Base-by-base conservation (phyloP, 305 asterid species). In the Fraxinus xanthoxyloides region DNA sequence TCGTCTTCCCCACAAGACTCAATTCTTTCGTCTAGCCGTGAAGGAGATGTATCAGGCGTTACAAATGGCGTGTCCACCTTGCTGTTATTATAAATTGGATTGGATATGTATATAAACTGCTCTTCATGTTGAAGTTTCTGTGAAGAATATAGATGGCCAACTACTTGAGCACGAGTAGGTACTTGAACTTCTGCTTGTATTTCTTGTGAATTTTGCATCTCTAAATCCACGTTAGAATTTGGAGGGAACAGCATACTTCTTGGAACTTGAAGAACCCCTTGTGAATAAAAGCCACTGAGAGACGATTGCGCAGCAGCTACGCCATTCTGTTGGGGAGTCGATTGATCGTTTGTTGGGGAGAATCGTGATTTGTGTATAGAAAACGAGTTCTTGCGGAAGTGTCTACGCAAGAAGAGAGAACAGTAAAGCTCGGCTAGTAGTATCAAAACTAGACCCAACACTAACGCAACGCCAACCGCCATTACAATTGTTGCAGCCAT, bases 21-120 rank as follows among this genome's bases (percentile, higher is more conserved):
- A 9, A 6, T 32, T 4, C 28, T 21, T 3, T 40, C 61, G n/a
- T 88, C 84, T 8, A 84, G 54, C 38, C 79, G 80, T 2, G 90
- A 85, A 5, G 91, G 89, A 1, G 91, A 89, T 5, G 91, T 72
- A 31, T 87, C 81, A 0, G 90, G 91, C 28, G 89, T 89, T 79
- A 85, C 87, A 56, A 89, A 89, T 0, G 87, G 90, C 2, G 91
- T 89, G 10, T 84, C 88, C 80, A 31, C 77, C 84, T 51, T 79
- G 12, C 70, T 77, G 23, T 51, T 32, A 59, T 87, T 86, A 23
- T 85, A 89, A 3, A 87, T 83, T 10, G 91, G 91, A 82, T 89
- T 89, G 48, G 85, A 85, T 15, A 89, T 87, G 83, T 82, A 89
- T 19, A 87, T 31, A 56, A 75, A 80, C 69, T 51, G 80, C 13